Base-by-base conservation (phyloP, 306 rosid genomes). In the Gleditsia sinensis region DNA sequence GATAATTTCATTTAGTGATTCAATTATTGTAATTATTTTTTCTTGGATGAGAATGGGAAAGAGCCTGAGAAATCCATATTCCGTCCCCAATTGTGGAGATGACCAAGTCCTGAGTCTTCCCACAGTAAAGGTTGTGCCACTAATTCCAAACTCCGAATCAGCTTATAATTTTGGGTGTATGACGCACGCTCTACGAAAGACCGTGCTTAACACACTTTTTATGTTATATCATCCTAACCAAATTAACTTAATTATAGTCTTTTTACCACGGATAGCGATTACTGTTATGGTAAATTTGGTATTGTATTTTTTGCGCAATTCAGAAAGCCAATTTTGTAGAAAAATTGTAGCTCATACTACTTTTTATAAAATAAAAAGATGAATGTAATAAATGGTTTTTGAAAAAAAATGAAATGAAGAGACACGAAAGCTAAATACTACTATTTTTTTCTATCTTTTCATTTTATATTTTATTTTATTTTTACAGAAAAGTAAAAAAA, bases 101-200 rank as follows among this genome's bases (percentile, higher is more conserved):
- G 83, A 83, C 78, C 72, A 23, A 51, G 71, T 78, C 86, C 25
- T 23, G 25, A 66, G 50, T 66, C 66, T 51, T 28, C 59, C n/a
- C 74, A 12, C 21, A 17, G 50, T 6, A 5, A 71, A 54, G 25
- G 59, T 19, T 7, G 67, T 56, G 49, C 57, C 58, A 33, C 74
- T 50, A 63, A 83, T 37, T 75, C 62, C 63, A 74, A 62, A 51
- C 71, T 63, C 65, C 69, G 8, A 72, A 72, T 72, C 12, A 59
- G 77, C 68, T 21, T 43, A n/a, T 5, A 4, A 1, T 24, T 25
- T 17, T 7, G 27, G 16, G 48, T 4, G 49, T 17, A 1, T 21
- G 4, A 11, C 1, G 13, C 84, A 32, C 55, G 62, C 60, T 42
- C 68, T 40, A 16, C 27, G 64, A 14, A 28, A 17, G 10, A 57